Base-by-base conservation (phyloP, 177 flowering plant species). In the Vitis hybrid region DNA sequence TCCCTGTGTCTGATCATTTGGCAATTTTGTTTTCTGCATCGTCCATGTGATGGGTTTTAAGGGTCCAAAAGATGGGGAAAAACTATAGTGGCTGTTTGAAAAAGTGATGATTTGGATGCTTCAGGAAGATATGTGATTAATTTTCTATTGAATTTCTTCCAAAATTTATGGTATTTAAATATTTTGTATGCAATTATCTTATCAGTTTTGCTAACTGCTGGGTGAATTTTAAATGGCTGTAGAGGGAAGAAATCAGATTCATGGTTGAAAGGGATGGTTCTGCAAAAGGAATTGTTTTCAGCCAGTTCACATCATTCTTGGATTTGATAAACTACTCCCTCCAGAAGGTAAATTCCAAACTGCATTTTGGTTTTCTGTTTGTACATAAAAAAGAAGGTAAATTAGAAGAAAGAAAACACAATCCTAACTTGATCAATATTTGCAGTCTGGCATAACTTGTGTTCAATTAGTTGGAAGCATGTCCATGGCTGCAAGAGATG, bases 261-360 rank as follows among this genome's bases (percentile, higher is more conserved):
- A 95, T 95, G 99, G 67, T 87, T 79, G 98, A 95, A 79, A 86
- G 90, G 77, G 98, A 95, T 86, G 93, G 96, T 75, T 90, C 99
- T 73, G 97, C 99, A 11, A 95, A 95, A 76, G 99, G 85, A 74
- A 91, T 95, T 74, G 97, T 95, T 27, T 95, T 95, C 80, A 93
- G 99, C 83, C 98, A 93, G 79, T 93, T 91, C 80, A 90, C 99
- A 17, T 87, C 97, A 41, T 95, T 93, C 80, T 82, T 95, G 92
- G 99, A 95, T 83, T 85, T 95, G 71, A 93, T 95, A 70, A 85
- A 78, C 71, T 90, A 89, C 70, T 82, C 97, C 57, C 90, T 95
- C 41, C 85, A 81, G 41, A 88, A 91, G 95, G 98, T 91, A 79
- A 76, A 72, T 53, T 35, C 18, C 24, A 12, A n/a, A 12, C 58